Evolutionary conservation across 176 grass and related monocot species (phyloP), one percentile per base, ranked within the genome.

Genomic region (Ensete ventricosum): DNA sequence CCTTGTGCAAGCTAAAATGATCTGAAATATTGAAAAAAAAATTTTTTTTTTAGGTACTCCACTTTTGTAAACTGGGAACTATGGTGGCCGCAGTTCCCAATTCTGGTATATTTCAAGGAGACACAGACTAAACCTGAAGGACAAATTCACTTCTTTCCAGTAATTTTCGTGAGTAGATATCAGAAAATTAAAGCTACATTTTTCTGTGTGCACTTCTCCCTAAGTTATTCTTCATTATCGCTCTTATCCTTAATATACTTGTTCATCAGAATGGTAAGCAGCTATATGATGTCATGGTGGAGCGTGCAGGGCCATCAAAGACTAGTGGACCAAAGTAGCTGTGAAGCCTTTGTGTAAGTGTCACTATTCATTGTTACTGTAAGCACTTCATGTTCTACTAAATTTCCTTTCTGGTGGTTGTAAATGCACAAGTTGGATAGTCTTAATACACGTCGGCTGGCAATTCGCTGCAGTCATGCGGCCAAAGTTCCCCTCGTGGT

Each of bases 71-170:
- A 98, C 48, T 97, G 94, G 94, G 94, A 97, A 23, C 62, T 93
- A 51, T 93, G 94, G 94, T 97, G 93, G 90, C 90, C 90, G 1
- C 81, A 97, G 0, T 89, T 92, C 62, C 90, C 90, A 64, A 66
- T 91, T 50, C 52, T 97, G 72, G 90, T 97, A 65, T 97, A 97
- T 73, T 96, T 97, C 83, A 97, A 97, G 65, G 89, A 97, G 83
- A 97, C 77, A 50, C 89, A 92, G 77, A 92, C 87, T 14, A 97
- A 92, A 77, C 85, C 93, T 0, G 87, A 90, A 77, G 93, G 93
- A 64, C 93, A 97, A 78, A 69, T 97, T 71, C 93, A 97, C 84
- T 97, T 97, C 67, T 97, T 97, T 69, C 93, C 93, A 21, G 90
- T 92, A 74, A 92, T 96, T 82, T 96, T 96, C n/a, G 89, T 92